Evolutionary conservation across 345 rosid species (phyloP), one percentile per base, ranked within the genome.

Genomic region (Trapa bicornis): DNA sequence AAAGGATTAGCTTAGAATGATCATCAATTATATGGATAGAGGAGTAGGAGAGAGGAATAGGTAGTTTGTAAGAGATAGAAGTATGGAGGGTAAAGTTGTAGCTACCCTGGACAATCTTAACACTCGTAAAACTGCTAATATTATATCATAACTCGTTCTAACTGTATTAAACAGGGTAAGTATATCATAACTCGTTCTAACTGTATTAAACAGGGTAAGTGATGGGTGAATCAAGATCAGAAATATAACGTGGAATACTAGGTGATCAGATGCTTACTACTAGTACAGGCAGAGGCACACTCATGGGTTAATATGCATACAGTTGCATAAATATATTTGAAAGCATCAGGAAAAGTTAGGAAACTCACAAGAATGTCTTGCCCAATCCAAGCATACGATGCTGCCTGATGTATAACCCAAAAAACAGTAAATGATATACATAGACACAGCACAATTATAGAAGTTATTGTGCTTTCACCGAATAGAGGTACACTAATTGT

Each of bases 361-460:
- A 52, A 64, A 86, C 96, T 87, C 85, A 91, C 98, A 84, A 95
- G 89, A 80, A 95, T 71, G 77, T 91, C 90, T 88, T 95, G 99
- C 65, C 99, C 99, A 76, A 77, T 70, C 98, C 98, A 91, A 50
- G 99, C 80, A 80, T 80, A 91, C 10, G 92, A 84, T 70, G 87
- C 73, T 50, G 64, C 86, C 74, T 97, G 81, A 43, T 70, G 61
- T 45, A 79, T 71, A 68, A 89, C 90, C 99, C 99, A 95, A 78
- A 84, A 70, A 73, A 85, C 60, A 69, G 94, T 92, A 68, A 95
- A 89, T 52, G 71, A 79, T 70, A 82, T 1, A 47, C 99, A 91
- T 29, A 80, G 65, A 6, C 83, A 67, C 10, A 79, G 74, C 70
- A 89, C 87, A 66, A 81, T 38, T 58, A 95, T 72, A 1, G 99